phyloP scores from a whole-genome alignment of 345 rosid genomes.

The Cardamine occulta region DNA sequence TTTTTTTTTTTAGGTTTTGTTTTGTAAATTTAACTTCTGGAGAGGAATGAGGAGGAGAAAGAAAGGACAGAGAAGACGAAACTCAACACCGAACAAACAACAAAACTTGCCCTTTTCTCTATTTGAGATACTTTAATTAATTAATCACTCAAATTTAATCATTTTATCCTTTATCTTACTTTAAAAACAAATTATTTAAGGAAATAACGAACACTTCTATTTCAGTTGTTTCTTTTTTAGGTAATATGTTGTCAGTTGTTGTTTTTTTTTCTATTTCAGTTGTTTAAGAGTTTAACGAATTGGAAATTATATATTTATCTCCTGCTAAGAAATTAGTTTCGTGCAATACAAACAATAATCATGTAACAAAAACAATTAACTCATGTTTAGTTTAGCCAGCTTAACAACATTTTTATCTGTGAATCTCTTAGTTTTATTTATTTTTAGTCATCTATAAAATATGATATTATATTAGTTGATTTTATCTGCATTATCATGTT shows the following conservation, averaged over 20 bases:
- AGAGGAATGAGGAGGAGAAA: conserved; percentile 48
- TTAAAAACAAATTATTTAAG: not conserved
- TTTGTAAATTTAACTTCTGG: conserved; percentile 21
- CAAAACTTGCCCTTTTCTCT: conserved; percentile 1
- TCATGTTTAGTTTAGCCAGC: not conserved
- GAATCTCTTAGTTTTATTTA: not conserved
- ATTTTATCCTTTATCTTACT: not conserved
- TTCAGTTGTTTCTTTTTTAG: not conserved
- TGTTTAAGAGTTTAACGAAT: not conserved
- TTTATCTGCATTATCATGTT: not conserved
- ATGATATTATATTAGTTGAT: not conserved
- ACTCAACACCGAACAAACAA: conserved; percentile 35
- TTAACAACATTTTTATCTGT: not conserved
- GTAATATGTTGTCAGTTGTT: not conserved
- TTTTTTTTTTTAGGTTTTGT: not conserved
- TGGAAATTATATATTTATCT: not conserved
- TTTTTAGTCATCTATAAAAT: not conserved
- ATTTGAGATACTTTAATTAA: conserved; percentile 1
- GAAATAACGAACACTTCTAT: not conserved
- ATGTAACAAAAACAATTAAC: not conserved
- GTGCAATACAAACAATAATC: conserved; percentile 3
- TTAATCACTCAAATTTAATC: not conserved
- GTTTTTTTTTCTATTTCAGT: not conserved
- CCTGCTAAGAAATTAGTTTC: not conserved
- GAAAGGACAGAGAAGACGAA: conserved; percentile 44